Evolutionary conservation across 2,329 filamentous ascomycete species (phyloP), one percentile per base, ranked within the genome.

Genomic region (Colletotrichum cereale): DNA sequence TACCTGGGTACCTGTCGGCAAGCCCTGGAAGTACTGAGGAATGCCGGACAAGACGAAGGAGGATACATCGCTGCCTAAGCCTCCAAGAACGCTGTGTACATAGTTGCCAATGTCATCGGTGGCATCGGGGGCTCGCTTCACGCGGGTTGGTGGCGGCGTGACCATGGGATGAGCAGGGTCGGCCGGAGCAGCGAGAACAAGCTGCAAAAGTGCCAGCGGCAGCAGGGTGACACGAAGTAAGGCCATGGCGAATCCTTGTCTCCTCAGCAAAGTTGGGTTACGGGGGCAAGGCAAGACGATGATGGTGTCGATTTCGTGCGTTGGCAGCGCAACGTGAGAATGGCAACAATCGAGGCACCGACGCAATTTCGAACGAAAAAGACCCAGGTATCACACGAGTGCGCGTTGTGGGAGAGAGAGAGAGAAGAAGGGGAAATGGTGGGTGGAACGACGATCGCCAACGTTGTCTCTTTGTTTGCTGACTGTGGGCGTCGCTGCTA

Each of bases 1-100:
- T 1, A 93, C 92, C 8, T 84, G 82, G 50, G 83, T 83, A 44
- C 89, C 90, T 3, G 87, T 90, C 1, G 92, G 91, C 47, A 94
- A 87, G 74, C 87, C 85, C 66, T 91, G 87, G 79, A 92, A 92
- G 82, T 87, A 93, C 67, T 92, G 86, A 1, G 91, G 89, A 1
- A 94, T 85, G 29, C 90, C 90, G 2, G 88, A 90, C 2, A 87
- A 86, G 48, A 92, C 85, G 71, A 89, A 91, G 16, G 86, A 87
- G 16, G 90, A 89, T 44, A 90, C 82, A 31, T 84, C 84, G 55
- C 86, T 87, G 48, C 87, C 89, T 2, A 92, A 77, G 11, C 80
- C 81, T 57, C 82, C 84, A 52, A 89, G 81, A 8, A 88, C 78
- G 56, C 89, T 82, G 63, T 84, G 80, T 72, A 87, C 82, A 71